Evolutionary conservation across 768 basidiomycete species (phyloP), one percentile per base, ranked within the genome.

Genomic region (Russula griseocarnosa): DNA sequence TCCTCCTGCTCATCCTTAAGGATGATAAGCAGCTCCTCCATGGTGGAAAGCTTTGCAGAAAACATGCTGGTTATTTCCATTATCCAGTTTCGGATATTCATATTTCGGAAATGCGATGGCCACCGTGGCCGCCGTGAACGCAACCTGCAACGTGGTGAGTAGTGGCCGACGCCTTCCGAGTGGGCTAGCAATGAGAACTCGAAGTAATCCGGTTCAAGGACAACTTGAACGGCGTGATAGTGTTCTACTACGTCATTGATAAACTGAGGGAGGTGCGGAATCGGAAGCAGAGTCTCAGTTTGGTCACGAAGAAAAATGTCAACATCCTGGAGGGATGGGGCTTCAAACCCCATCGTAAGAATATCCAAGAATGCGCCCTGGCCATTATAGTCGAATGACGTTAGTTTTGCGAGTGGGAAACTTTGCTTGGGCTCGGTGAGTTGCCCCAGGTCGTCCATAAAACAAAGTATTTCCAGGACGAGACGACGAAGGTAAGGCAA

Each of bases 241-340:
- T n/a, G 40, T 36, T 2, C 20, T 5, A 6, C 24, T 13, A 52
- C 11, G 4, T 46, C 51, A 36, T 32, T 1, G 8, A 58, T 44
- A 30, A 63, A 58, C 42, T 38, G 28, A 24, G 30, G 2, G 42
- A 63, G 24, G 14, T 58, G 42, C 2, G 26, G 24, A 20, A 53
- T 5, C 5, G 42, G 5, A 24, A 8, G 10, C 2, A 5, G 18
- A 2, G 10, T 24, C 42, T 0, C 1, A 2, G 10, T 24, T 30
- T 0, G 3, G 14, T 30, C 36, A 11, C 2, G 0, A 1, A 20
- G 2, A 2, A 6, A 1, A 11, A 42, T 16, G 16, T 54, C 3
- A 22, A 57, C 6, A 14, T 28, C 36, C 26, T 50, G 36, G 13
- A 62, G 36, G 34, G 36, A 62, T 4, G 61, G 55, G 13, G 49